Percentiles rank a stretch among this genome's conserved stretches.
Conservation (phyloP, 148 eudicot species). For the Cornus kousa region DNA sequence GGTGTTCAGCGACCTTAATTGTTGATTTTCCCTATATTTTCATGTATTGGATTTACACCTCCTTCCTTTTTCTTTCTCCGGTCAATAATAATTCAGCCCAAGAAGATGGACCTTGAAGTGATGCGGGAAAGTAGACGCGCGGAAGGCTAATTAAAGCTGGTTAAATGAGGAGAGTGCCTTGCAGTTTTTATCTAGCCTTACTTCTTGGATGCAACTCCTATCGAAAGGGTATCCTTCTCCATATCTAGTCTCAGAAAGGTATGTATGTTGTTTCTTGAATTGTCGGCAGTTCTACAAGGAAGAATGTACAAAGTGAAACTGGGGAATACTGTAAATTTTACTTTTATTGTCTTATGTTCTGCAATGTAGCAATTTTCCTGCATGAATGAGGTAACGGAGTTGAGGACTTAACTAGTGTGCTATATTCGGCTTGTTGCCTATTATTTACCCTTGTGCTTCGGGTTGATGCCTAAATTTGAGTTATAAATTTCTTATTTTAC, state of each 20-base stretch:
- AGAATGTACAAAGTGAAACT: not conserved
- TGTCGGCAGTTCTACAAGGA: not conserved
- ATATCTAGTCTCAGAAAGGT: not conserved
- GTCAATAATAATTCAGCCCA: slow-evolving; percentile 27
- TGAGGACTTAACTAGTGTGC: not conserved
- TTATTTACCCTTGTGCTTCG: no score
- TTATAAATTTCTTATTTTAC: no score
- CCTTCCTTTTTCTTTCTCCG: not conserved
- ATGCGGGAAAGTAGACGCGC: not conserved
- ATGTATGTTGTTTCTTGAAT: not conserved
- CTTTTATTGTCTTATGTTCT: not conserved
- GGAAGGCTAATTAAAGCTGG: not conserved
- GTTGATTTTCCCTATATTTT: not conserved
- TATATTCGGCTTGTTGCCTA: no score
- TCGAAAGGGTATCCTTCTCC: no score
- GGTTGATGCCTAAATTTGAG: not conserved
- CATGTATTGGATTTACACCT: not conserved
- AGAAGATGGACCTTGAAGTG: slow-evolving; percentile 38
- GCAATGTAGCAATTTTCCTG: not conserved
- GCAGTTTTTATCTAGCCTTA: not conserved
- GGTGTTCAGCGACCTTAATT: not conserved
- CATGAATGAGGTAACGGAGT: no score
- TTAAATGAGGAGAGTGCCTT: not conserved
- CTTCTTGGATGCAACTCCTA: no score
- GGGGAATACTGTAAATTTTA: no score